These are phyloP conservation scores for Monilinia polystroma DNA, from an alignment of 2,329 filamentous ascomycete species.

Conservation along the genomic window DNA sequence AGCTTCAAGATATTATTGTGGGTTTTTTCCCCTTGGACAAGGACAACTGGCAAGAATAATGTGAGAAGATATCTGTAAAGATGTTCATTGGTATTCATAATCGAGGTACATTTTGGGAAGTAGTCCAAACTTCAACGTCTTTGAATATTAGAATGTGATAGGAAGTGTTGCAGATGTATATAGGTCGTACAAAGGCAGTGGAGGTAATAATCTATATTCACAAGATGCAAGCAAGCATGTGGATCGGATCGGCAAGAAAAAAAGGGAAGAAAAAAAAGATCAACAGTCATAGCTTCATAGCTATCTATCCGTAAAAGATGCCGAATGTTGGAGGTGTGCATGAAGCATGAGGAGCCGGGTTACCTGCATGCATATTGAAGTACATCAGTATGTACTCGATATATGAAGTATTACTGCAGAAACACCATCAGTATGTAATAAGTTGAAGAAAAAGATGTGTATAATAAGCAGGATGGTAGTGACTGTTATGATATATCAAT, in stretches of 20 bases:
- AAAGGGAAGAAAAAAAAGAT: not conserved
- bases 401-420: too few relatives aligned
- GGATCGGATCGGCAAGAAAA: conserved; percentile 2
- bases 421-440: too few relatives aligned
- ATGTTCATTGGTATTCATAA: not conserved
- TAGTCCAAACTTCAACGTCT: not conserved
- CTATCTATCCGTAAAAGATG: not conserved
- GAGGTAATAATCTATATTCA: not conserved
- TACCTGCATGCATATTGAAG: not conserved
- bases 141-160: not conserved
- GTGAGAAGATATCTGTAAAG: not conserved
- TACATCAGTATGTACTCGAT: not conserved
- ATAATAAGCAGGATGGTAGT: too few relatives aligned
- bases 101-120: not conserved
- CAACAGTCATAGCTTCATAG: not conserved
- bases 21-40: not conserved
- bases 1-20: not conserved
- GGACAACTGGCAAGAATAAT: conserved; percentile 17
- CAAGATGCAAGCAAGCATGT: not conserved
- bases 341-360: conserved; percentile 8
- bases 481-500: too few relatives aligned
- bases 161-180: not conserved
- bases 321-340: not conserved
- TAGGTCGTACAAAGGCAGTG: not conserved
- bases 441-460: too few relatives aligned